Evolutionary conservation across 2,329 filamentous ascomycete genomes (phyloP), one percentile per base, ranked within the genome.

Genomic region (Colletotrichum tanaceti): DNA sequence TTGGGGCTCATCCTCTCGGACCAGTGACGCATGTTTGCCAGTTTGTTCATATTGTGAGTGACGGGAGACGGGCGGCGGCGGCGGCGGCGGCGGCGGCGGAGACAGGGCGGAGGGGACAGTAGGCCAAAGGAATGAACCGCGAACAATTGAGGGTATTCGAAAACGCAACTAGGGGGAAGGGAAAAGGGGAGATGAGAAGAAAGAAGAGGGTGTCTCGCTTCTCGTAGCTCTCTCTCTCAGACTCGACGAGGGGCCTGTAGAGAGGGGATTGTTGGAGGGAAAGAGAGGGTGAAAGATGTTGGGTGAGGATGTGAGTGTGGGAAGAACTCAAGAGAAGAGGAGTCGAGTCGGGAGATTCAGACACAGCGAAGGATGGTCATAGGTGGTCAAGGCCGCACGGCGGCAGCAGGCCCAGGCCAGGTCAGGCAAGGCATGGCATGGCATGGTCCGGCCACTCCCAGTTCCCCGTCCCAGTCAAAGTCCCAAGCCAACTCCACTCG

Each of bases 21-120:
- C 89, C 89, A 91, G 83, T 90, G 87, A 84, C 89, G 87, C 88
- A 91, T 90, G 77, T 89, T 90, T 79, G 87, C 87, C 80, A 91
- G 80, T 82, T 90, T 91, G 83, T 91, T 90, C 89, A 91, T 91
- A 77, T 76, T 89, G 85, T 71, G 72, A 39, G 58, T 41, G 61
- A 69, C 41, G 55, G 60, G 82, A 81, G 74, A 57, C 60, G 43
- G 52, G 47, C 22, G 46, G 20, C 46, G 46, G 68, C 57, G 13
- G 71, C 68, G 71, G 71, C 58, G 66, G 71, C 68, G 68, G 70
- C 39, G 18, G 61, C 55, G 68, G 66, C 58, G 75, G 62, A 54
- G 65, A 43, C 52, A 52, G 82, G 81, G 74, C 55, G 54, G 65
- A 41, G 65, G 58, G 55, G 50, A 63, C 52, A 64, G 54, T 35